Evolutionary conservation across 83 land plant species (phyloP), one percentile per base, ranked within the genome.

Genomic region (Isoetes engelmannii): DNA sequence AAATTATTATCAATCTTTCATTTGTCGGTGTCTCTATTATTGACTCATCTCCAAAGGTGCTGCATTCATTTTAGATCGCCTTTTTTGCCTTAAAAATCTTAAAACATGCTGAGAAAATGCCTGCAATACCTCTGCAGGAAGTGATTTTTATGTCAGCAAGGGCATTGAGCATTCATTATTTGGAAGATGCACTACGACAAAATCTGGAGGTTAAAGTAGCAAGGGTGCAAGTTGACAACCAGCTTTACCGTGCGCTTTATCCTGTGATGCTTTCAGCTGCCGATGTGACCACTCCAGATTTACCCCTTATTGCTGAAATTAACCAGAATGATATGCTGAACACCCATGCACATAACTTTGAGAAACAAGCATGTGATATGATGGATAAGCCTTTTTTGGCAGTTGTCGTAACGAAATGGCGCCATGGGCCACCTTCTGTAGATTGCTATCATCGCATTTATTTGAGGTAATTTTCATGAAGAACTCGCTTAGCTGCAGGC

Each of bases 221-320:
- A 41, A 83, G 72, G 6, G 55, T 90, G 50, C 97, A 94, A 83
- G 79, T 94, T 61, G 99, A 94, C 65, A 94, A 94, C 50, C 97
- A 90, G 76, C 81, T 91, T 44, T 81, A 60, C 42, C 76, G 28
- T 77, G 79, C 89, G 48, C 74, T 79, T 42, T 91, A 86, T 82
- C 99, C 99, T 68, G 87, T 91, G 44, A 65, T 86, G 70, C 69
- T 94, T 12, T 86, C 86, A 7, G 79, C 84, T 74, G 84, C 89
- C 43, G 71, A 82, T 64, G 78, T 73, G 28, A 60, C 57, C 55
- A 28, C 37, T 28, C 37, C 37, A 28, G 37, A 28, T 28, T 28
- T 28, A 28, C 37, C 37, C 37, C 37, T 28, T 28, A 28, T 28
- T 0, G 37, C 37, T 28, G 37, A 28, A 28, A 28, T 28, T 28